Conservation (phyloP, 2,329 filamentous ascomycete genomes). For the Sarocladiaceae sp. region DNA sequence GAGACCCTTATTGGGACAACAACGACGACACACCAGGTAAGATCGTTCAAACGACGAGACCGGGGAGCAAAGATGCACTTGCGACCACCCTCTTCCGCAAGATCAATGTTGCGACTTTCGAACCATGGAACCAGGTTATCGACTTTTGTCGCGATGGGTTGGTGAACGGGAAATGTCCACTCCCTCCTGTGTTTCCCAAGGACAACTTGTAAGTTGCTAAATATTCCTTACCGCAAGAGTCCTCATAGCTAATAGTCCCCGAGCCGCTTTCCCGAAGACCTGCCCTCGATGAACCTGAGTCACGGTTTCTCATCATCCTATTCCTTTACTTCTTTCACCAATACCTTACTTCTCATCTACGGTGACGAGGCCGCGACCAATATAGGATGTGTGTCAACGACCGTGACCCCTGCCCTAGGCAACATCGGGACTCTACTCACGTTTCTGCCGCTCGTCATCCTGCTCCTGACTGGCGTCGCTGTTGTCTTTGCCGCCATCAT, state of each 20-base stretch:
- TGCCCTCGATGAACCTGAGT: slow-evolving; percentile 70
- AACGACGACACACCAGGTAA: slow-evolving; percentile 64
- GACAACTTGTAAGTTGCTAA: slow-evolving; percentile 31
- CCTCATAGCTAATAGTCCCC: too few species aligned
- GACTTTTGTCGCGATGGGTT: slow-evolving; percentile 64
- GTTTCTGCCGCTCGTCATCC: slow-evolving; percentile 73
- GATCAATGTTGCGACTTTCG: slow-evolving; percentile 73
- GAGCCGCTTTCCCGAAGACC: slow-evolving; percentile 34
- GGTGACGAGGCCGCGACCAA: slow-evolving; percentile 60
- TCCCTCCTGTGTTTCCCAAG: slow-evolving; percentile 65
- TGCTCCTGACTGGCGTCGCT: slow-evolving; percentile 75
- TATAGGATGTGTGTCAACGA: slow-evolving; percentile 78
- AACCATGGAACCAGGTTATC: slow-evolving; percentile 52
- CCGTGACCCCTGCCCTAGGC: slow-evolving; percentile 80
- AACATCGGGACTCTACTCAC: slow-evolving; percentile 62
- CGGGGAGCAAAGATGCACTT: slow-evolving; percentile 41
- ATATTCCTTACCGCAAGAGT: not conserved
- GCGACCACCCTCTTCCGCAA: slow-evolving; percentile 70
- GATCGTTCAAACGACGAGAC: slow-evolving; percentile 61
- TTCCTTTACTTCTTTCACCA: slow-evolving; percentile 75
- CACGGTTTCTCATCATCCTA: slow-evolving; percentile 79
- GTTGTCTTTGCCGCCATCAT: slow-evolving; percentile 81
- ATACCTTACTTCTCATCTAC: slow-evolving; percentile 70
- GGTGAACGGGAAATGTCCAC: slow-evolving; percentile 65
- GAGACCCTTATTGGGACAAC: slow-evolving; percentile 60